A percentile compares a stretch with the other conserved stretches of the same genome.
phyloP scores from a whole-genome alignment of 2,329 filamentous ascomycete species.

The Nigrospora sphaerica region DNA sequence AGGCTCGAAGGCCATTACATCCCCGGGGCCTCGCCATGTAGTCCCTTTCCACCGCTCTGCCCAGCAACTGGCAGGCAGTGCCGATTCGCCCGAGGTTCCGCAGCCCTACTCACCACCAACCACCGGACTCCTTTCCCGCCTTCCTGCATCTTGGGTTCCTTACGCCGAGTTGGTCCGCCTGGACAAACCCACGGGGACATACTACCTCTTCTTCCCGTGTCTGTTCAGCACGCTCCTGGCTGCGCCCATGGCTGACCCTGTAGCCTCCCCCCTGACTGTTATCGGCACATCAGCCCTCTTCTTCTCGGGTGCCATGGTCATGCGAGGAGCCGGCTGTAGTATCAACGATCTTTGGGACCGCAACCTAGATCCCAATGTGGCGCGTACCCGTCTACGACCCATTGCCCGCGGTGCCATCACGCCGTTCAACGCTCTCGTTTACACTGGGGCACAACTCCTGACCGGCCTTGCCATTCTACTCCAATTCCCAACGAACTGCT shows the following conservation, averaged over 20 bases:
- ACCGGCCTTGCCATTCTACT: conserved; percentile 67
- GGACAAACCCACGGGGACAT: conserved; percentile 74
- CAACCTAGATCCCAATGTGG: conserved; percentile 75
- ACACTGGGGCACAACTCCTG: conserved; percentile 67
- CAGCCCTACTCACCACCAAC: conserved; percentile 60
- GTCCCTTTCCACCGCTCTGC: conserved; percentile 2
- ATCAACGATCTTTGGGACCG: conserved; percentile 91
- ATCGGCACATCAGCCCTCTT: conserved; percentile 63
- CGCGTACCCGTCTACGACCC: conserved; percentile 68
- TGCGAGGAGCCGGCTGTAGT: conserved; percentile 82
- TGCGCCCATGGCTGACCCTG: conserved; percentile 59
- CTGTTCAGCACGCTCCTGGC: conserved; percentile 79
- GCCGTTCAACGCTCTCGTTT: conserved; percentile 63
- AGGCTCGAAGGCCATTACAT: too few relatives aligned
- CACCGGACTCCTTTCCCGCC: conserved; percentile 60
- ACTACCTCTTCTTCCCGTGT: conserved; percentile 82
- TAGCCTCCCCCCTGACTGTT: conserved; percentile 53
- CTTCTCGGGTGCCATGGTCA: conserved; percentile 69
- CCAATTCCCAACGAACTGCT: conserved; percentile 66
- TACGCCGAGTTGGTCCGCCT: conserved; percentile 78
- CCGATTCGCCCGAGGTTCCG: conserved; percentile 11
- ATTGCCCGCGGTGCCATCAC: conserved; percentile 74
- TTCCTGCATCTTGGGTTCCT: conserved; percentile 66
- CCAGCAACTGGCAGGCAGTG: conserved; percentile 4
- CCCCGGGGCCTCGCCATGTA: conserved; percentile 2